Evolutionary conservation across 1,284 basidiomycete genomes (phyloP).

Genomic region (Fomitopsis pinicola): DNA sequence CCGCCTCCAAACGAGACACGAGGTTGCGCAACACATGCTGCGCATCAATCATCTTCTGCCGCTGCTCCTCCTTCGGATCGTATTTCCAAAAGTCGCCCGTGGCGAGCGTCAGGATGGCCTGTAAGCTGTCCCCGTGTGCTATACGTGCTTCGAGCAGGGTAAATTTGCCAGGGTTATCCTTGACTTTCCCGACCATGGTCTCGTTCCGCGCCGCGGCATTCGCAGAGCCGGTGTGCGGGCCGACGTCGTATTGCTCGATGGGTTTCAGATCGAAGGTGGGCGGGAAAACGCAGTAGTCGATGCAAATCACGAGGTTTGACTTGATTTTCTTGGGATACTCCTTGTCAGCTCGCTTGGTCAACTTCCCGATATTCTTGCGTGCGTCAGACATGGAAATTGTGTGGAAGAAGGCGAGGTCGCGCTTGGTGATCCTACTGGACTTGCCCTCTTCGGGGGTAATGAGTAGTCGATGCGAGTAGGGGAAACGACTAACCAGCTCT

Average conservation of each 20-base stretch:
- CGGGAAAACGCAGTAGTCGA: constrained; percentile 30
- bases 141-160: constrained; percentile 33
- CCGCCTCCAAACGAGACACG: neutral
- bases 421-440: constrained; percentile 27
- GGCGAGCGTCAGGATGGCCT: constrained; percentile 27
- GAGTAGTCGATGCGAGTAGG: neutral
- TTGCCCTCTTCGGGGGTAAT: constrained; percentile 25
- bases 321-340: constrained; percentile 21
- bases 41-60: neutral
- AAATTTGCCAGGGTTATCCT: constrained; percentile 26
- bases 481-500: constrained; percentile 24
- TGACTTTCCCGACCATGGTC: constrained; percentile 31
- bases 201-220: constrained; percentile 32
- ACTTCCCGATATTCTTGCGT: constrained; percentile 21
- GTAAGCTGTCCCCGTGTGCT: constrained; percentile 23
- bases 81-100: constrained; percentile 13
- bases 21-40: neutral
- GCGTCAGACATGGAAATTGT: constrained; percentile 30
- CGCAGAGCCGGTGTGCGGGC: constrained; percentile 13
- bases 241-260: constrained; percentile 23
- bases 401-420: constrained; percentile 32
- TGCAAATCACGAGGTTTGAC: constrained; percentile 25
- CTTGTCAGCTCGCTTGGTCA: constrained; percentile 24
- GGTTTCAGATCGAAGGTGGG: constrained; percentile 22
- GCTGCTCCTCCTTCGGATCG: neutral